phyloP scores from a whole-genome alignment of 768 basidiomycete genomes.

The Mycena polygramma region DNA sequence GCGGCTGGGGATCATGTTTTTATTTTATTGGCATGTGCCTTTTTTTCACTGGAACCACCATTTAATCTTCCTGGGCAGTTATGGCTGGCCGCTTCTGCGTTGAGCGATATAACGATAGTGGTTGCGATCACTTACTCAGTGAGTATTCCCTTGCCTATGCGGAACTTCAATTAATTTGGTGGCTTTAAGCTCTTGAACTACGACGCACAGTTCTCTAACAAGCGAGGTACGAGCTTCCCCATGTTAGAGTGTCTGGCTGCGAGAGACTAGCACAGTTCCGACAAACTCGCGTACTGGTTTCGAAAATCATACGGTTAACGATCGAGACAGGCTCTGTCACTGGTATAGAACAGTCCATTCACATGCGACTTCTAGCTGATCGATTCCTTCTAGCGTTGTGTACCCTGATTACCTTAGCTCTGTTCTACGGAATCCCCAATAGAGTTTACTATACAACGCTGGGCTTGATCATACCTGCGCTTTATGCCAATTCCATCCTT shows the following conservation, averaged over 20 bases:
- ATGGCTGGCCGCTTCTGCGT: neutral
- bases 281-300: constrained; percentile 4
- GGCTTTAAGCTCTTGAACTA: neutral
- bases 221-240: too few relatives aligned
- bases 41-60: neutral
- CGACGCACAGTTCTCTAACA: too few relatives aligned
- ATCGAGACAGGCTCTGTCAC: constrained; percentile 22
- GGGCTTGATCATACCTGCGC: constrained; percentile 1
- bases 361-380: neutral
- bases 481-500: constrained; percentile 20
- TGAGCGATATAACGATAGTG: constrained; percentile 10
- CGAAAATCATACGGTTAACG: constrained; percentile 1
- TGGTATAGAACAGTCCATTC: neutral
- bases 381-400: neutral
- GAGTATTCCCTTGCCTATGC: neutral
- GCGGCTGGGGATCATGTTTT: neutral
- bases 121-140: constrained; percentile 12
- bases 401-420: neutral
- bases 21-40: neutral
- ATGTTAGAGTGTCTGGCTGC: too few relatives aligned
- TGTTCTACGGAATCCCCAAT: constrained; percentile 3
- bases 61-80: neutral
- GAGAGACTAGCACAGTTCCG: constrained; percentile 5
- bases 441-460: neutral
- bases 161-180: neutral